phyloP scores from a whole-genome alignment of 169 alveolate genomes.

The Condylostoma magnum region DNA sequence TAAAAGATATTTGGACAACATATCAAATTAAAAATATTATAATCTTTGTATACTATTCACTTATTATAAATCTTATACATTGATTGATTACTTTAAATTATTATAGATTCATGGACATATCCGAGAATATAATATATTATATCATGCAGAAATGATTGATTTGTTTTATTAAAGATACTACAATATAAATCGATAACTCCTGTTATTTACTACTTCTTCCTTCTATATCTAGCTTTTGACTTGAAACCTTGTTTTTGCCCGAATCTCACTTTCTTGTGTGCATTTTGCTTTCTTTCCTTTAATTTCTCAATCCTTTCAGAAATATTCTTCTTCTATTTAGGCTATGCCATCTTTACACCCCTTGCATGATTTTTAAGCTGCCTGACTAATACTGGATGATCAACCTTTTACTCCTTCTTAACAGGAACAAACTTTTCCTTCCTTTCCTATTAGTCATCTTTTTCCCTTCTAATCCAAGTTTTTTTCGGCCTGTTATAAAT shows the following conservation, averaged over 20 bases:
- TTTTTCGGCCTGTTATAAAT: constrained; percentile 57
- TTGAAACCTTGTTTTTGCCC: background rate
- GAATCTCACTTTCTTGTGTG: background rate
- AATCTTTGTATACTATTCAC: no score
- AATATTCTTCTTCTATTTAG: background rate
- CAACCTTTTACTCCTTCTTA: background rate
- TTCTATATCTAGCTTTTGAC: no score
- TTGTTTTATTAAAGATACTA: no score
- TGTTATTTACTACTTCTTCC: no score
- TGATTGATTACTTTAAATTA: no score
- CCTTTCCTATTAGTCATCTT: constrained; percentile 36
- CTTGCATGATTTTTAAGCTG: background rate
- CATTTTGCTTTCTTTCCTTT: background rate
- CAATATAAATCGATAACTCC: no score
- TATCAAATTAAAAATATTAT: no score
- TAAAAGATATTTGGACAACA: no score
- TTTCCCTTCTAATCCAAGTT: constrained; percentile 48
- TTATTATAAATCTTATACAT: no score
- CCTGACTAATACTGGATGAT: background rate
- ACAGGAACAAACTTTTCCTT: background rate
- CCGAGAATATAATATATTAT: no score
- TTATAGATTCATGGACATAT: no score
- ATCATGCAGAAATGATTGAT: no score
- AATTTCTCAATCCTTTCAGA: constrained; percentile 12
- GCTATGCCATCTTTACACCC: constrained; percentile 1